A percentile compares a stretch with the other conserved stretches of the same genome.
phyloP scores from a whole-genome alignment of 129 eudicot genomes.

The Mikania micrantha region DNA sequence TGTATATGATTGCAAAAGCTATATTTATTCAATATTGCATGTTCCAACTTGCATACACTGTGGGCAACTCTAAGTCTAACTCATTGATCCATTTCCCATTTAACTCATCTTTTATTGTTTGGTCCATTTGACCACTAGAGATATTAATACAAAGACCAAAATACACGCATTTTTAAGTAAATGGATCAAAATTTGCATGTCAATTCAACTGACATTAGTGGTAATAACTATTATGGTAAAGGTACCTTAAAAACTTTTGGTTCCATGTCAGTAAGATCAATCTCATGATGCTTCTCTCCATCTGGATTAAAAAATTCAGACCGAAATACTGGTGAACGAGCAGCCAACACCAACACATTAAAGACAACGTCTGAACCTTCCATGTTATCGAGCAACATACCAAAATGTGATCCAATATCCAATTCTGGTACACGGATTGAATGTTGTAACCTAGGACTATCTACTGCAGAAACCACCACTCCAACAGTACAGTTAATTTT shows the following conservation, averaged over 20 bases:
- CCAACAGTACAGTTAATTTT: conserved; percentile 91
- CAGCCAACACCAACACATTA: conserved; percentile 67
- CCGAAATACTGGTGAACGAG: conserved; percentile 67
- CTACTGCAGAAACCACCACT: conserved; percentile 78
- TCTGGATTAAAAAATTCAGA: conserved; percentile 32
- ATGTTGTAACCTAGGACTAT: conserved; percentile 66
- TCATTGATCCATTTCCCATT: neutral
- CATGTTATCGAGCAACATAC: conserved; percentile 59
- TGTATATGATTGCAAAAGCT: neutral
- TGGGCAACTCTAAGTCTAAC: neutral
- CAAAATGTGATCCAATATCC: conserved; percentile 79
- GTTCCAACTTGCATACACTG: too few species aligned
- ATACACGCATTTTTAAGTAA: neutral
- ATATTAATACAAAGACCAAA: neutral
- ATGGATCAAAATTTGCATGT: neutral
- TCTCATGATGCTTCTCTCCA: conserved; percentile 16
- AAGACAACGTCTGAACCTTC: conserved; percentile 71
- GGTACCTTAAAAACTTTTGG: conserved; percentile 25
- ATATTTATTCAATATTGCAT: neutral
- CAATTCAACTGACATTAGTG: neutral
- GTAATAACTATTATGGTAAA: neutral
- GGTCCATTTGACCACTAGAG: neutral
- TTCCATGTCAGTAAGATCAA: conserved; percentile 21
- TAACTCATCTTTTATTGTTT: neutral
- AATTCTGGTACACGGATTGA: conserved; percentile 71